A percentile compares a stretch with the other conserved stretches of the same genome.
These are phyloP conservation scores for Trypanosoma caninum DNA, from an alignment of 208 protist genomes.

Conservation along the genomic window DNA sequence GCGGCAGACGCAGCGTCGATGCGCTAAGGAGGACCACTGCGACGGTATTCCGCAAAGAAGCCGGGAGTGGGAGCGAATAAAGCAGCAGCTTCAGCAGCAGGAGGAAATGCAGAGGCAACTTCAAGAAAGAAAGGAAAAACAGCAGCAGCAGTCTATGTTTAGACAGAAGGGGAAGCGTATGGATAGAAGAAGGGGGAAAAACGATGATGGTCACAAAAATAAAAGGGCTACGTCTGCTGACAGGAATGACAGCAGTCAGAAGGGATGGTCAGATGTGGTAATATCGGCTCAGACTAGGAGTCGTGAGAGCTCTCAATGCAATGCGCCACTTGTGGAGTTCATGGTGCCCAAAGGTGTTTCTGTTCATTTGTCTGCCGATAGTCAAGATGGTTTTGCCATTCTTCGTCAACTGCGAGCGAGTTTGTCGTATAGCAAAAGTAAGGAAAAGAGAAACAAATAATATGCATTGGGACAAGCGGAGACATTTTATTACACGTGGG, in stretches of 20 bases:
- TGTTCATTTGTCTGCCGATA: conserved; percentile 20
- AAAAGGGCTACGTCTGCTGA: too few relatives aligned
- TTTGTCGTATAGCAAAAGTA: not conserved
- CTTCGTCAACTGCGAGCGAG: conserved; percentile 25
- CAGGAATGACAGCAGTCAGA: too few relatives aligned
- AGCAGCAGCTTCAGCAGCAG: conserved; percentile 13
- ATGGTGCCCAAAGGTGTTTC: not conserved
- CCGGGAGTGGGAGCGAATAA: not conserved
- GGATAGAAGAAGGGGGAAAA: too few relatives aligned
- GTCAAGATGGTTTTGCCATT: conserved; percentile 19
- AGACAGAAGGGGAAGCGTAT: too few relatives aligned
- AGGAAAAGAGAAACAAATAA: not conserved
- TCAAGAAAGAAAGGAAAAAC: too few relatives aligned
- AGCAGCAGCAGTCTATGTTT: too few relatives aligned
- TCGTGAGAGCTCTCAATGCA: not conserved
- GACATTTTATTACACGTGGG: too few relatives aligned
- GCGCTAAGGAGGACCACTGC: not conserved
- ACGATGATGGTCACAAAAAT: too few relatives aligned
- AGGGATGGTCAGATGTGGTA: too few relatives aligned
- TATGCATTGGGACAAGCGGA: too few relatives aligned
- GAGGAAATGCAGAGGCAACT: too few relatives aligned
- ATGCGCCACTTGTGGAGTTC: not conserved
- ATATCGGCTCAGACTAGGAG: too few relatives aligned
- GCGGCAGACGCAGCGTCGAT: conserved; percentile 17
- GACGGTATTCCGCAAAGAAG: not conserved